Percentiles rank a stretch among this genome's conserved stretches.
These are phyloP conservation scores for Knufia petricola DNA, from an alignment of 2,329 filamentous ascomycete genomes.

Conservation along the genomic window DNA sequence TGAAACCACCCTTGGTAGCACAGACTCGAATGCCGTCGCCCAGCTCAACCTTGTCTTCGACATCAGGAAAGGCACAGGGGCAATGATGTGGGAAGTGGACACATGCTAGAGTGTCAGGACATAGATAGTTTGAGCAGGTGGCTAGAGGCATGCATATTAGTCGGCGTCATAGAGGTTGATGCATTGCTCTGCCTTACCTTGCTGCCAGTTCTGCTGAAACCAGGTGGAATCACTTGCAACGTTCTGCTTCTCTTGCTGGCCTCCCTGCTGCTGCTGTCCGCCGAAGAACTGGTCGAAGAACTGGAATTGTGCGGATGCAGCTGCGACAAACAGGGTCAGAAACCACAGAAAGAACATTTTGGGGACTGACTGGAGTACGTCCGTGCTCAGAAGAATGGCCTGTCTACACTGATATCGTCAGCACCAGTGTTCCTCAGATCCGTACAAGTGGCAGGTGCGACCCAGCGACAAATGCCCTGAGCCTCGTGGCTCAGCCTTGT, in stretches of 20 bases:
- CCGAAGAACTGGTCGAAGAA: constrained; percentile 99
- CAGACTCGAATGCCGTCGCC: constrained; percentile 41
- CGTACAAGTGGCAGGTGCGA: neutral
- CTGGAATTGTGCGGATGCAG: constrained; percentile 69
- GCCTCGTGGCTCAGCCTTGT: constrained; percentile 2
- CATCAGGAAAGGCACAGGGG: constrained; percentile 70
- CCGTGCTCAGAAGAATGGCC: too few species aligned
- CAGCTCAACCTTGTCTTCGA: constrained; percentile 68
- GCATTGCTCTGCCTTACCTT: constrained; percentile 12
- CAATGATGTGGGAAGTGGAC: constrained; percentile 96
- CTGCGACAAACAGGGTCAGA: constrained; percentile 3
- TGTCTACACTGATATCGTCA: too few species aligned
- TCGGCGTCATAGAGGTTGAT: too few species aligned
- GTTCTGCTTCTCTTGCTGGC: constrained; percentile 59
- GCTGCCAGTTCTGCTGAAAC: constrained; percentile 63
- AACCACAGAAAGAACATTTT: neutral
- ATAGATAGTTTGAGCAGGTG: constrained; percentile 88
- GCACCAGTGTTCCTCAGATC: too few species aligned
- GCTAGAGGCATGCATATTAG: constrained; percentile 40
- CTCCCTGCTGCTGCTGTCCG: constrained; percentile 41
- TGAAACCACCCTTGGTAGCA: constrained; percentile 40
- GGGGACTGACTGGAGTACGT: too few species aligned
- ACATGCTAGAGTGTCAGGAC: constrained; percentile 86
- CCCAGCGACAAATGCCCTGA: neutral
- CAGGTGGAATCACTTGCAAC: constrained; percentile 72